phyloP scores from a whole-genome alignment of 371 early-diverging fungal genomes.

The Paraphysoderma sedebokerense region DNA sequence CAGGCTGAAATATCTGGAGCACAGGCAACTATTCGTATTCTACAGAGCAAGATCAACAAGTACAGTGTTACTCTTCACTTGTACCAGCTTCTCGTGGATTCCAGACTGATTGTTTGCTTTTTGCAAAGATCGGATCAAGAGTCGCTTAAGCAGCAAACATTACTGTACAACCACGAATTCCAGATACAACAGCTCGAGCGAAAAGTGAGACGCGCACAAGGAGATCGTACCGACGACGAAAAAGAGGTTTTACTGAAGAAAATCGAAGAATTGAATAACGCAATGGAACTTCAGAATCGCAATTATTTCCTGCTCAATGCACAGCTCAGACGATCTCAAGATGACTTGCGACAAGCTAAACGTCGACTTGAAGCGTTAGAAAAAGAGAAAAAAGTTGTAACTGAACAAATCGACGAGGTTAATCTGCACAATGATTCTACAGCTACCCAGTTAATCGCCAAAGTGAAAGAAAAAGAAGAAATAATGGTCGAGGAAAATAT shows the following conservation, averaged over 20 bases:
- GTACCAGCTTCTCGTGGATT: not conserved
- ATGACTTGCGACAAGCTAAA: constrained; percentile 25
- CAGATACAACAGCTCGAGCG: constrained; percentile 35
- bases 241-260: constrained; percentile 18
- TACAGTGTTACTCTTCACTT: not conserved
- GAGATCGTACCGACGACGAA: constrained; percentile 35
- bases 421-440: constrained; percentile 30
- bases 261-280: constrained; percentile 17
- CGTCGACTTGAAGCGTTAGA: constrained; percentile 17
- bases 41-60: constrained; percentile 19
- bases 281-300: constrained; percentile 14
- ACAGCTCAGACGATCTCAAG: constrained; percentile 29
- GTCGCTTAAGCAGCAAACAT: constrained; percentile 24
- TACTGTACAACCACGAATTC: constrained; percentile 33
- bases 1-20: constrained; percentile 24
- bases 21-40: constrained; percentile 22
- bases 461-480: constrained; percentile 32
- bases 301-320: constrained; percentile 17
- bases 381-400: constrained; percentile 17
- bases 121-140: constrained; percentile 25
- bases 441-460: constrained; percentile 21
- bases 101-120: not conserved
- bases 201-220: constrained; percentile 28
- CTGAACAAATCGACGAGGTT: constrained; percentile 23
- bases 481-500: constrained; percentile 36